phyloP scores from a whole-genome alignment of 345 rosid species.

The Cochlearia excelsa region DNA sequence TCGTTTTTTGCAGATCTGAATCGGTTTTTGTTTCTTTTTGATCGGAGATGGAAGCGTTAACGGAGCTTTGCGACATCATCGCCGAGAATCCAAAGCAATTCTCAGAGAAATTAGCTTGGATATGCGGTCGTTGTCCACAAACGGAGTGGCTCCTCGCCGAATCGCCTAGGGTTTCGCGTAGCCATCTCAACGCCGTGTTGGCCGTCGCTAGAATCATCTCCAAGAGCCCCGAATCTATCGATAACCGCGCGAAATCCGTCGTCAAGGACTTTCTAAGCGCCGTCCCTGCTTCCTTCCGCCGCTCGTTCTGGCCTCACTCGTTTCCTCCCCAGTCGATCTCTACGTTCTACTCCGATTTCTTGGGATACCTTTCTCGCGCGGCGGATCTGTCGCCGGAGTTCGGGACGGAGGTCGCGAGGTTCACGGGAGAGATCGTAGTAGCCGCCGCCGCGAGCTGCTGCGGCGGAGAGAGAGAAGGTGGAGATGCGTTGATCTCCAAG shows the following conservation, averaged over 20 bases:
- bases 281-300: constrained; percentile 66
- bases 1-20: constrained; percentile 29
- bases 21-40: constrained; percentile 8
- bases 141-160: constrained; percentile 55
- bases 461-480: constrained; percentile 40
- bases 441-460: constrained; percentile 41
- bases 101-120: constrained; percentile 77
- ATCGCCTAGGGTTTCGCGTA: constrained; percentile 73
- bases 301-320: constrained; percentile 89
- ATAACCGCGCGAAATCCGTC: constrained; percentile 55
- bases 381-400: constrained; percentile 59
- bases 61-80: constrained; percentile 80
- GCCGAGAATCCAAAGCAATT: constrained; percentile 74
- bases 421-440: constrained; percentile 60
- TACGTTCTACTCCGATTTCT: constrained; percentile 63
- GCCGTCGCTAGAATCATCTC: constrained; percentile 79
- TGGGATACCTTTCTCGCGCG: constrained; percentile 53
- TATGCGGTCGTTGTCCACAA: constrained; percentile 89
- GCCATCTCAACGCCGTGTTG: constrained; percentile 87
- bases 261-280: constrained; percentile 65
- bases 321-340: constrained; percentile 49
- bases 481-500: constrained; percentile 50
- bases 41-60: constrained; percentile 69
- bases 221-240: constrained; percentile 45
- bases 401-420: constrained; percentile 56